phyloP scores from a whole-genome alignment of 2,329 filamentous ascomycete species.

The Sodiomyces alkalinus region DNA sequence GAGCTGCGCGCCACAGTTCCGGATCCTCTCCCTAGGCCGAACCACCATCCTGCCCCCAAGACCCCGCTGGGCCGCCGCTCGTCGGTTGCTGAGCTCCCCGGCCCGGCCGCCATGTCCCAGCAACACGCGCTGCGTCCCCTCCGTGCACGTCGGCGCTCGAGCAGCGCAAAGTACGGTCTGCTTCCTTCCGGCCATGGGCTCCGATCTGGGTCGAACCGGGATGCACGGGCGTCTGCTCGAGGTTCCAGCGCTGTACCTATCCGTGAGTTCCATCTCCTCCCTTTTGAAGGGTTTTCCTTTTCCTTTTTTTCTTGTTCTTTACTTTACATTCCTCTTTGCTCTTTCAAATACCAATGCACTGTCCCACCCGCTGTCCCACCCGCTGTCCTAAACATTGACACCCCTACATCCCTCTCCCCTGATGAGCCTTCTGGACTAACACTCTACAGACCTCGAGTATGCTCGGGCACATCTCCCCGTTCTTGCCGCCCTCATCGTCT shows the following conservation, averaged over 20 bases:
- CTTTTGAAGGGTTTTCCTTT: no score
- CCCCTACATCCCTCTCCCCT: not conserved
- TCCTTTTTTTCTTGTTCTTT: no score
- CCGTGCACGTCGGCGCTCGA: conserved; percentile 9
- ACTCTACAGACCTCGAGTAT: conserved; percentile 27
- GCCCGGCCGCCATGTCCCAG: not conserved
- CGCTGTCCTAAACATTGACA: no score
- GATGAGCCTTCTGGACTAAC: conserved; percentile 1
- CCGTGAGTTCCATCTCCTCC: no score
- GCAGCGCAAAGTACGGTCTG: conserved; percentile 10
- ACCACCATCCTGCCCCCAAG: no score
- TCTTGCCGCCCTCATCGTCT: conserved; percentile 38
- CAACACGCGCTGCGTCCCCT: not conserved
- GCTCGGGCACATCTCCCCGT: conserved; percentile 34
- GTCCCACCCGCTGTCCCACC: no score
- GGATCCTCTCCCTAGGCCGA: conserved; percentile 11
- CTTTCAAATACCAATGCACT: no score
- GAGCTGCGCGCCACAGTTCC: conserved; percentile 31
- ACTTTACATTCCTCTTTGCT: no score
- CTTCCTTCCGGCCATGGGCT: conserved; percentile 7
- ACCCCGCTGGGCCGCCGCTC: no score
- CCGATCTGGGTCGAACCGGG: conserved; percentile 5
- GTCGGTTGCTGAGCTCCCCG: conserved; percentile 3
- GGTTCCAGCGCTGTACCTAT: conserved; percentile 23
- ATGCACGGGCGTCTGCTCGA: conserved; percentile 9